Conservation (phyloP, 177 flowering plant species). For the Vitis hybrid region DNA sequence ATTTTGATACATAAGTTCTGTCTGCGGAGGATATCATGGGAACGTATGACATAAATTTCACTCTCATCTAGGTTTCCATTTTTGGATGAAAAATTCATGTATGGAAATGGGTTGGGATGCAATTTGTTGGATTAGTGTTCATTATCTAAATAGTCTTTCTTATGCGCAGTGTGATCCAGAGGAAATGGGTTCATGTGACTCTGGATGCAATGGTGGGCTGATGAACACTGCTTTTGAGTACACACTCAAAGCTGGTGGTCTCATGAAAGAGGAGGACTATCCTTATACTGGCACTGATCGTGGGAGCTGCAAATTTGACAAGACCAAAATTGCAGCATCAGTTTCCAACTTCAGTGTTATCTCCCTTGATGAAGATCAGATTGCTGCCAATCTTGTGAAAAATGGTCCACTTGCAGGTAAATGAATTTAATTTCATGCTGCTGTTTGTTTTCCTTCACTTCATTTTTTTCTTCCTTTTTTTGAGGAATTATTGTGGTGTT, state of each 20-base stretch:
- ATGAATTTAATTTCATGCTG: background rate
- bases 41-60: too few species aligned
- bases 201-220: conserved; percentile 93
- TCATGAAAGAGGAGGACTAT: conserved; percentile 85
- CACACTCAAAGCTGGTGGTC: conserved; percentile 88
- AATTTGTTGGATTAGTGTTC: background rate
- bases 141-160: background rate
- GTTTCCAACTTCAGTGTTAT: conserved; percentile 92
- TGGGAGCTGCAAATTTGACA: conserved; percentile 85
- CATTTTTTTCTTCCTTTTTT: background rate
- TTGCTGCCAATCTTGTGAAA: conserved; percentile 95
- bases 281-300: conserved; percentile 88
- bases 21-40: too few species aligned
- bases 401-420: conserved; percentile 95
- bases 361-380: conserved; percentile 89
- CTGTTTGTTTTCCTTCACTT: background rate
- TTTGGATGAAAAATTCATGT: too few species aligned
- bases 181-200: conserved; percentile 63
- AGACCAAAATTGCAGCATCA: conserved; percentile 74
- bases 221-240: conserved; percentile 94
- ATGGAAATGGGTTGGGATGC: background rate
- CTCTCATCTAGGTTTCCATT: too few species aligned
- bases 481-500: background rate
- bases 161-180: conserved; percentile 84
- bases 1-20: too few species aligned